Evolutionary conservation across 306 rosid species (phyloP).

Genomic region (Boehmeria nivea): DNA sequence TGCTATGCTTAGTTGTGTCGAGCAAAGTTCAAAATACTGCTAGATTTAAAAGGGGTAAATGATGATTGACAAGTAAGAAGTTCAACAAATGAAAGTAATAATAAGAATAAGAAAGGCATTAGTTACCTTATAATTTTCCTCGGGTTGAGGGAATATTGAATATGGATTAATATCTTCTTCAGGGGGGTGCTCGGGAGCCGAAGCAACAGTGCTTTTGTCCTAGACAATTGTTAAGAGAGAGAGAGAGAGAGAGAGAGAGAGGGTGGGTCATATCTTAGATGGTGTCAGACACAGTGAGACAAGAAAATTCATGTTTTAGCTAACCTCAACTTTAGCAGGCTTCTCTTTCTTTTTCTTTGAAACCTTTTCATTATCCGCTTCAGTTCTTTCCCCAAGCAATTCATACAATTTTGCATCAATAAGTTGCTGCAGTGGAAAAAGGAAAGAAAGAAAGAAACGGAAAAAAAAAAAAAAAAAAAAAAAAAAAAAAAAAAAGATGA

Average conservation of each 20-base stretch:
- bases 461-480: no score
- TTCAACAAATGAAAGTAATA: background rate
- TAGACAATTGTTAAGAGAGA: conserved; percentile 16
- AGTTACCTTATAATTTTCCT: conserved; percentile 74
- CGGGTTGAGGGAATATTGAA: conserved; percentile 72
- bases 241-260: conserved; percentile 2
- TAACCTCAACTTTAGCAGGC: conserved; percentile 80
- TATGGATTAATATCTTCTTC: conserved; percentile 90
- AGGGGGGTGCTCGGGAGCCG: conserved; percentile 52
- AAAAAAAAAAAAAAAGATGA: no score
- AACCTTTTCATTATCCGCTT: conserved; percentile 81
- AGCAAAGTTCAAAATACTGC: no score
- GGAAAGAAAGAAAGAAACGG: conserved; percentile 3
- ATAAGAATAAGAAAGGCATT: background rate
- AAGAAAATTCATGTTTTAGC: conserved; percentile 14
- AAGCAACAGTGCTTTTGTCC: conserved; percentile 50
- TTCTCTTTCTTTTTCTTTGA: conserved; percentile 85
- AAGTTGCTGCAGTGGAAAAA: conserved; percentile 43
- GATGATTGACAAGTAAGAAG: background rate
- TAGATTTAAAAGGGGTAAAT: no score
- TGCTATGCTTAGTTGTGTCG: no score
- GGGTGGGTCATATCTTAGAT: conserved; percentile 11
- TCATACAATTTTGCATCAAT: conserved; percentile 65
- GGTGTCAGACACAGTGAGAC: background rate
- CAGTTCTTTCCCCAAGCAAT: conserved; percentile 86